Conservation (phyloP, 78 protist species). For the Cavenderia fasciculata region DNA sequence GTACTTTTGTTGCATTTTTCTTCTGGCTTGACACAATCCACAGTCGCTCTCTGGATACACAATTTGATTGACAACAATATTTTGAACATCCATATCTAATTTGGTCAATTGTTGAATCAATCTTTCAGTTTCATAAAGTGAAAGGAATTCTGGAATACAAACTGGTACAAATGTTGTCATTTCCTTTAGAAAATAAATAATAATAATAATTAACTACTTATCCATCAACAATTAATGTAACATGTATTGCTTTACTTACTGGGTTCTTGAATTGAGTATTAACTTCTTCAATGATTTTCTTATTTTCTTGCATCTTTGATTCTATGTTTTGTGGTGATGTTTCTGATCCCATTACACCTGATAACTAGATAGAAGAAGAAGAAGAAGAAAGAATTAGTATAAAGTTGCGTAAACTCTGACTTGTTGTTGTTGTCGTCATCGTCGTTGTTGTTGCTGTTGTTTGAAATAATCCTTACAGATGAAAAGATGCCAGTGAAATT, state of each 20-base stretch:
- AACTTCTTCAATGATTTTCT: constrained; percentile 83
- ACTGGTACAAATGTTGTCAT: constrained; percentile 98
- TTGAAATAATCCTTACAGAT: constrained; percentile 55
- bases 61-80: constrained; percentile 97
- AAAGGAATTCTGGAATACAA: constrained; percentile 98
- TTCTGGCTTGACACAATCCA: constrained; percentile 84
- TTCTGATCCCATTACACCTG: constrained; percentile 37
- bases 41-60: constrained; percentile 86
- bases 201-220: neutral
- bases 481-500: constrained; percentile 72
- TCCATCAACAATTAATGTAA: neutral
- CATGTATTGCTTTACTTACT: neutral
- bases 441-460: neutral
- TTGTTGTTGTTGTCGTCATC: neutral
- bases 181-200: constrained; percentile 31
- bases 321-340: constrained; percentile 20
- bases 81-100: constrained; percentile 92
- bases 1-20: constrained; percentile 94
- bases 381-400: too few relatives aligned
- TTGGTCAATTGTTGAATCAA: constrained; percentile 94
- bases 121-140: constrained; percentile 99
- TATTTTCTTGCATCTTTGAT: constrained; percentile 5
- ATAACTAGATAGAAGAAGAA: neutral
- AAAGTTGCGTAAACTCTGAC: neutral
- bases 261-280: constrained; percentile 88